These are phyloP conservation scores for Aspergillus haitiensis DNA, from an alignment of 495 filamentous ascomycete genomes.

Conservation along the genomic window DNA sequence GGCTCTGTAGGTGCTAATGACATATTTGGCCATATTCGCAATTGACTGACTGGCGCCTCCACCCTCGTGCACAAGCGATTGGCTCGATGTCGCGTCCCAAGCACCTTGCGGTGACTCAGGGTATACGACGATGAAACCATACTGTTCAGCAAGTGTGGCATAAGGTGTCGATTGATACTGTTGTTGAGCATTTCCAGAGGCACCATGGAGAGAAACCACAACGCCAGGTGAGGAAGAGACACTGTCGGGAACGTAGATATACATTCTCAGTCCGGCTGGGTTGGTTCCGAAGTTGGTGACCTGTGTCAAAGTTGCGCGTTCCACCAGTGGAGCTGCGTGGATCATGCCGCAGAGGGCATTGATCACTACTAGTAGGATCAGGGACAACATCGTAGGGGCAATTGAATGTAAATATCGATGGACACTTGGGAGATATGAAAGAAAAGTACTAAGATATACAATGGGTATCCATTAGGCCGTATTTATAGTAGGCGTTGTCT, in stretches of 20 bases:
- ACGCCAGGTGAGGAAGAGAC: neutral
- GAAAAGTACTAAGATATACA: too few species aligned
- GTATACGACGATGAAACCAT: constrained; percentile 4
- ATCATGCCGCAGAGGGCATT: neutral
- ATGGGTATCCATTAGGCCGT: neutral
- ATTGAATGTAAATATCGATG: neutral
- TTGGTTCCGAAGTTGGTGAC: neutral
- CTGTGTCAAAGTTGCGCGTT: neutral
- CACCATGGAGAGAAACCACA: neutral
- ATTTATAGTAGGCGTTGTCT: neutral
- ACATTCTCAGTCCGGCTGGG: neutral
- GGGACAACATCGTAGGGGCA: neutral
- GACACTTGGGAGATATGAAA: neutral
- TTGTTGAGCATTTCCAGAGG: constrained; percentile 2
- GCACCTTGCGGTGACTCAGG: constrained; percentile 6
- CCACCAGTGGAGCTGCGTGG: neutral
- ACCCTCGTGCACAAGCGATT: neutral
- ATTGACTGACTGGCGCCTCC: constrained; percentile 15
- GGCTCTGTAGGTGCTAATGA: neutral
- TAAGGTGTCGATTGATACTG: constrained; percentile 6
- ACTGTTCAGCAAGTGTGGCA: neutral
- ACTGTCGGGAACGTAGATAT: neutral
- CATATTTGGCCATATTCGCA: constrained; percentile 10
- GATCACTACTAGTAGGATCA: neutral
- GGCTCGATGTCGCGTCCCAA: constrained; percentile 5